phyloP scores from a whole-genome alignment of 768 basidiomycete species.

The Mycena galericulata region DNA sequence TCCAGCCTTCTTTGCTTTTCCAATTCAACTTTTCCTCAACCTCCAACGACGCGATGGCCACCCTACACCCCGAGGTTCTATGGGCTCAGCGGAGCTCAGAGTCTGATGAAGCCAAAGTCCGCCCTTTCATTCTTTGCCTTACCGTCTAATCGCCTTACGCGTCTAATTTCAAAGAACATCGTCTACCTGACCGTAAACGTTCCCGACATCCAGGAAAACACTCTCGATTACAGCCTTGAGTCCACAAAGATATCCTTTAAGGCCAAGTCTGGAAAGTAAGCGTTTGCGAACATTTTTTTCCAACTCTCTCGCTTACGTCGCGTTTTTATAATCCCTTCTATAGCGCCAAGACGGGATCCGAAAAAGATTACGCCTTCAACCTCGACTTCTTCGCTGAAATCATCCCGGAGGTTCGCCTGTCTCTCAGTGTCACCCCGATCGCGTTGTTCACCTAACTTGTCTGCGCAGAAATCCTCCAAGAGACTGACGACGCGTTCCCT shows the following conservation, averaged over 20 bases:
- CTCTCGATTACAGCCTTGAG: conserved; percentile 72
- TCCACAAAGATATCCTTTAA: conserved; percentile 71
- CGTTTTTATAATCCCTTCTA: not conserved
- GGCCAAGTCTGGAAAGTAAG: conserved; percentile 74
- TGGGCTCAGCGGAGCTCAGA: conserved; percentile 95
- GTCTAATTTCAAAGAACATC: conserved; percentile 71
- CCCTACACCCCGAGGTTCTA: conserved; percentile 84
- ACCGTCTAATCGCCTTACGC: conserved; percentile 33
- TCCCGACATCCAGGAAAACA: conserved; percentile 71
- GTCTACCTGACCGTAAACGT: conserved; percentile 88
- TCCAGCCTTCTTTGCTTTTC: conserved; percentile 33
- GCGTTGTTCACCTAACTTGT: conserved; percentile 1
- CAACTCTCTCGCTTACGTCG: conserved; percentile 15
- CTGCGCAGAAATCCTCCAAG: conserved; percentile 65
- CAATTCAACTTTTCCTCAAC: conserved; percentile 33
- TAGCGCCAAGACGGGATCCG: conserved; percentile 52
- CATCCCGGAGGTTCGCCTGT: conserved; percentile 75
- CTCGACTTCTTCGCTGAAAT: conserved; percentile 84
- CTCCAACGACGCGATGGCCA: conserved; percentile 51
- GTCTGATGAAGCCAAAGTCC: conserved; percentile 74
- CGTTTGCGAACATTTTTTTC: conserved; percentile 19
- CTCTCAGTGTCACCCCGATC: not conserved
- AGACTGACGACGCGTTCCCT: conserved; percentile 77
- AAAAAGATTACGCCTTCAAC: conserved; percentile 77
- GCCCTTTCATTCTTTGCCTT: conserved; percentile 24